Evolutionary conservation across 2,329 filamentous ascomycete species (phyloP).

Genomic region (Colletotrichum zoysiae): DNA sequence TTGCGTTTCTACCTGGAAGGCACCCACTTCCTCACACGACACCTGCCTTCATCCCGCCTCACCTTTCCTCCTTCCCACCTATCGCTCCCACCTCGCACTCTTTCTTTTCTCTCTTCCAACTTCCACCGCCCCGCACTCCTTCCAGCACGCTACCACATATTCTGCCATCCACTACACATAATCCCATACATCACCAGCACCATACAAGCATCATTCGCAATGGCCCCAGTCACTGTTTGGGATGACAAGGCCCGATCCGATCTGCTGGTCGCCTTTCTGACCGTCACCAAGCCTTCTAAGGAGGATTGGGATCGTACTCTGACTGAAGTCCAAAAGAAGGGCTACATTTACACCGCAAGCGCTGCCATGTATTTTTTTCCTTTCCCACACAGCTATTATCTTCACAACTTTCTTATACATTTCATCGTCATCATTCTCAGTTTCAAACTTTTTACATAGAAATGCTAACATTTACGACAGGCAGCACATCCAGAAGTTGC

Average conservation of each 20-base stretch:
- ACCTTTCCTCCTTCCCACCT: background rate
- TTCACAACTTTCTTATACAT: slow-evolving; percentile 4
- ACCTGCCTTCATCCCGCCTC: background rate
- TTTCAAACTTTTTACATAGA: background rate
- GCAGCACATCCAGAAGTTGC: slow-evolving; percentile 62
- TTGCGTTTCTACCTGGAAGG: slow-evolving; percentile 12
- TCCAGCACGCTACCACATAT: background rate
- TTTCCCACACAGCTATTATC: background rate
- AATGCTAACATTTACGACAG: slow-evolving; percentile 47
- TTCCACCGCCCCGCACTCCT: slow-evolving; percentile 1
- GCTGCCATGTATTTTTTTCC: slow-evolving; percentile 55
- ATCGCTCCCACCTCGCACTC: background rate
- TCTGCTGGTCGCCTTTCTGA: slow-evolving; percentile 54
- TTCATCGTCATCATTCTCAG: background rate
- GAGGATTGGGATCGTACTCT: slow-evolving; percentile 51
- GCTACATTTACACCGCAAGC: slow-evolving; percentile 54
- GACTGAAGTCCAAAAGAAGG: slow-evolving; percentile 49
- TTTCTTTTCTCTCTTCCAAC: slow-evolving; percentile 1
- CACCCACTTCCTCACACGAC: background rate
- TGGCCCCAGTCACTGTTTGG: slow-evolving; percentile 45
- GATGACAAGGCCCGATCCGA: slow-evolving; percentile 54
- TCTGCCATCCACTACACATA: background rate
- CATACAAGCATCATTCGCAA: slow-evolving; percentile 37
- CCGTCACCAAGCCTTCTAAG: slow-evolving; percentile 52
- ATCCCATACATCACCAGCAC: slow-evolving; percentile 1